Conservation (phyloP, 2,329 filamentous ascomycete species). For the Beauveria australis region DNA sequence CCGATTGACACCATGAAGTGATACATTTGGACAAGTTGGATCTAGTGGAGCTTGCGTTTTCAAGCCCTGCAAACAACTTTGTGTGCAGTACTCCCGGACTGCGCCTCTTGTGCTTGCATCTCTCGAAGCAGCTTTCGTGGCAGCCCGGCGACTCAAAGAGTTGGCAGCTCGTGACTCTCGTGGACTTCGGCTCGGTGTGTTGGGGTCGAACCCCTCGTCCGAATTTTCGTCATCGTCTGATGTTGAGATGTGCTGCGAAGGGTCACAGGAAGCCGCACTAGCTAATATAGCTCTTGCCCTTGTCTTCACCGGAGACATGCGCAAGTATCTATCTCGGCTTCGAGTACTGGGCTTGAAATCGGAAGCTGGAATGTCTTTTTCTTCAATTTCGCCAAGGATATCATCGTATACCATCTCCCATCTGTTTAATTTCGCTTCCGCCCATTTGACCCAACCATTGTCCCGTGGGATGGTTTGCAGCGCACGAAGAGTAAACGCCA, state of each 20-base stretch:
- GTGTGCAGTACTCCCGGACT: not conserved
- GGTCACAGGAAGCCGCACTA: not conserved
- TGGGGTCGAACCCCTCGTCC: not conserved
- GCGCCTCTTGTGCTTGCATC: not conserved
- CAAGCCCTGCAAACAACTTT: not conserved
- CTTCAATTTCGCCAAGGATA: not conserved
- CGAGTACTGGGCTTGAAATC: not conserved
- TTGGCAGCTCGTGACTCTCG: slow-evolving; percentile 13
- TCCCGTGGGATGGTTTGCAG: not conserved
- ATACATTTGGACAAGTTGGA: not conserved
- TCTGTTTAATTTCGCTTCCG: not conserved
- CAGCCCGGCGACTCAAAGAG: not conserved
- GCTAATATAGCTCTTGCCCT: not conserved
- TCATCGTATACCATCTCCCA: slow-evolving; percentile 6
- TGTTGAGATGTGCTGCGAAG: not conserved
- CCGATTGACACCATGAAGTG: not conserved
- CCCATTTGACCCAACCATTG: not conserved
- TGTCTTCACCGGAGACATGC: not conserved
- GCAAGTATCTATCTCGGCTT: not conserved
- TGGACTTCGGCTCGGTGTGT: slow-evolving; percentile 13
- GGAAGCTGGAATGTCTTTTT: not conserved
- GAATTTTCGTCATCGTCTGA: not conserved
- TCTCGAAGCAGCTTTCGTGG: not conserved
- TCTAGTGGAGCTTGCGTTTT: not conserved
- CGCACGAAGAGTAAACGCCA: slow-evolving; percentile 5